Evolutionary conservation across 2,329 filamentous ascomycete species (phyloP).

Genomic region (Cercospora zeina): DNA sequence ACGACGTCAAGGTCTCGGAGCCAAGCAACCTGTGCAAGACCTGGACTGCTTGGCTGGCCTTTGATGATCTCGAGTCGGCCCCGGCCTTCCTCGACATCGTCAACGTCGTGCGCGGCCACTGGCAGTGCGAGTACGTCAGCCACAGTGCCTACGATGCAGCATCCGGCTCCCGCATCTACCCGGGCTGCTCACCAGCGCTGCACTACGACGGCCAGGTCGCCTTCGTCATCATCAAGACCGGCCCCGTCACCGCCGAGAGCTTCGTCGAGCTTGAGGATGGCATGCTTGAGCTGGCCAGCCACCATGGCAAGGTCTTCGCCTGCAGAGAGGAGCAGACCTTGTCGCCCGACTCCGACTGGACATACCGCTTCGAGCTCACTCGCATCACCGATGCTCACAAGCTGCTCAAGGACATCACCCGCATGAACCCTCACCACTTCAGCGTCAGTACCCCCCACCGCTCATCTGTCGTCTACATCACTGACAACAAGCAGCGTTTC

Average conservation of each 20-base stretch:
- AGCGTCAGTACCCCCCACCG: conserved; percentile 24
- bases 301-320: conserved; percentile 32
- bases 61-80: conserved; percentile 45
- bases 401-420: conserved; percentile 18
- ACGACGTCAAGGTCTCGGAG: conserved; percentile 16
- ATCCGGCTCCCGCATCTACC: neutral
- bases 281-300: conserved; percentile 24
- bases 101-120: conserved; percentile 16
- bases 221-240: conserved; percentile 25
- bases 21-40: conserved; percentile 4
- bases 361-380: conserved; percentile 37
- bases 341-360: conserved; percentile 20
- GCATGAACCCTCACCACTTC: conserved; percentile 16
- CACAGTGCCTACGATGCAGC: conserved; percentile 28
- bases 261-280: conserved; percentile 12
- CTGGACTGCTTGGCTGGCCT: conserved; percentile 35
- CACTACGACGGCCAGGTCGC: conserved; percentile 35
- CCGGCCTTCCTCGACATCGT: neutral
- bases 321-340: conserved; percentile 23
- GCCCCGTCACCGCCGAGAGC: conserved; percentile 23
- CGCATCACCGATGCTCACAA: conserved; percentile 30
- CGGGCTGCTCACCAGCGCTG: conserved; percentile 1
- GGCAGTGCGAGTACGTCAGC: conserved; percentile 21
- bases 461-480: neutral
- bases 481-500: conserved; percentile 27